Evolutionary conservation across 208 protist genomes (phyloP).

Genomic region (Acanthamoeba lenticulata): DNA sequence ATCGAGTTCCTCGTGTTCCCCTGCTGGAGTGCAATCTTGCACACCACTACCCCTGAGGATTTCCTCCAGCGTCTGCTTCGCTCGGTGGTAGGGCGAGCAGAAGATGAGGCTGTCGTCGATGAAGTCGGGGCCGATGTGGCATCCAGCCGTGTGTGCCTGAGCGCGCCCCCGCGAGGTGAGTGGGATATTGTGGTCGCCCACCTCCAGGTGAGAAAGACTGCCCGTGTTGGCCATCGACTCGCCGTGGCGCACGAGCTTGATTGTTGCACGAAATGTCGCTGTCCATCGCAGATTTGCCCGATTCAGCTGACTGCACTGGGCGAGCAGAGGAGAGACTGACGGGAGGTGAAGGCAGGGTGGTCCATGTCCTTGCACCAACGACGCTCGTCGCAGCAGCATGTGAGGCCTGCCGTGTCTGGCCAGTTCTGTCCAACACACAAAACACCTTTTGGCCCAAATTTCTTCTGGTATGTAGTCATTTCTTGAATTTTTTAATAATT

Average conservation of each 20-base stretch:
- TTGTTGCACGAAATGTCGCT: neutral
- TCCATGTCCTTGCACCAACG: too few relatives aligned
- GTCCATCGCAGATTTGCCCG: too few relatives aligned
- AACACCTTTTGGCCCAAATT: too few relatives aligned
- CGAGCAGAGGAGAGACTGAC: too few relatives aligned
- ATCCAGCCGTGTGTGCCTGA: neutral
- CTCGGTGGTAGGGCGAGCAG: neutral
- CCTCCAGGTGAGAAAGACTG: neutral
- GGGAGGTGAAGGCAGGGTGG: too few relatives aligned
- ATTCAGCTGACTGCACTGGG: too few relatives aligned
- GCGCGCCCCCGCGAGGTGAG: neutral
- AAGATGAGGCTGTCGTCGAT: slow-evolving; percentile 23
- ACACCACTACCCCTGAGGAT: neutral
- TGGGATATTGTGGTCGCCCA: slow-evolving; percentile 22
- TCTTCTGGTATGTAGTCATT: too few relatives aligned
- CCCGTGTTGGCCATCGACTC: slow-evolving; percentile 56
- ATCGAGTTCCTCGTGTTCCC: neutral
- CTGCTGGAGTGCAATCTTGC: neutral
- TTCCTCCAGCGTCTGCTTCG: slow-evolving; percentile 14
- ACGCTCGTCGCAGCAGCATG: too few relatives aligned
- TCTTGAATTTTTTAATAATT: too few relatives aligned
- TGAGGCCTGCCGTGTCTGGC: too few relatives aligned
- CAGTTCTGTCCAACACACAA: too few relatives aligned
- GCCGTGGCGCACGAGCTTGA: slow-evolving; percentile 45
- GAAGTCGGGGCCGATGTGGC: neutral